phyloP scores from a whole-genome alignment of 768 basidiomycete genomes.

The Chiua virens region DNA sequence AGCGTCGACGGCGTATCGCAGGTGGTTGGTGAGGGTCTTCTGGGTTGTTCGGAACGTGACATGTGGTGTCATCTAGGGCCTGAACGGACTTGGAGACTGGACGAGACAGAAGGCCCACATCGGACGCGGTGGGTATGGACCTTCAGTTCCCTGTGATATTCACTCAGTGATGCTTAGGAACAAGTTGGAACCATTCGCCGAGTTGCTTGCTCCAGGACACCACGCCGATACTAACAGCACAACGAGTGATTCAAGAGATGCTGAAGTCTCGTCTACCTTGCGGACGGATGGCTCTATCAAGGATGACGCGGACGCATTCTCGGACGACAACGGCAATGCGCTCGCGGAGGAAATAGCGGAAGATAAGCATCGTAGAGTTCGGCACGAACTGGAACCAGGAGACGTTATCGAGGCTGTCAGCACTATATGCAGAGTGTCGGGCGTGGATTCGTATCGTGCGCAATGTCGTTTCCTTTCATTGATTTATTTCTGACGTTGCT shows the following conservation, averaged over 20 bases:
- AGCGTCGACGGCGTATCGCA: slow-evolving; percentile 70
- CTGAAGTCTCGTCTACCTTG: slow-evolving; percentile 45
- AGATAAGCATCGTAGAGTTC: slow-evolving; percentile 84
- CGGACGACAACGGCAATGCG: slow-evolving; percentile 35
- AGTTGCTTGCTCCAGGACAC: slow-evolving; percentile 39
- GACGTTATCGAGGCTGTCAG: slow-evolving; percentile 86
- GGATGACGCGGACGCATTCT: slow-evolving; percentile 10
- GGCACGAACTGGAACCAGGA: slow-evolving; percentile 84
- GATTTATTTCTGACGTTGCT: not conserved
- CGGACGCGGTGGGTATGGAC: slow-evolving; percentile 63
- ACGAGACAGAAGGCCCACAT: slow-evolving; percentile 91
- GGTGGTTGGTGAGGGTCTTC: slow-evolving; percentile 59
- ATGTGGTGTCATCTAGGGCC: slow-evolving; percentile 67
- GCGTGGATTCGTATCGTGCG: slow-evolving; percentile 91
- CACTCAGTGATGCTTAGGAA: slow-evolving; percentile 47
- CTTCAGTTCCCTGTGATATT: not conserved
- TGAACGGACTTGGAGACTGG: slow-evolving; percentile 68
- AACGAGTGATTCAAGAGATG: slow-evolving; percentile 41
- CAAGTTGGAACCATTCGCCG: slow-evolving; percentile 67
- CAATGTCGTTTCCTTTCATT: not conserved
- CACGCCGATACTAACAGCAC: slow-evolving; percentile 27
- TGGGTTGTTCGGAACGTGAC: slow-evolving; percentile 74
- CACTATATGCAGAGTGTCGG: slow-evolving; percentile 85
- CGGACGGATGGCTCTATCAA: slow-evolving; percentile 16
- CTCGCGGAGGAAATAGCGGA: slow-evolving; percentile 79